Evolutionary conservation across 352 stramenopile species (phyloP), one percentile per base, ranked within the genome.

Genomic region (Phytophthora boehmeriae): DNA sequence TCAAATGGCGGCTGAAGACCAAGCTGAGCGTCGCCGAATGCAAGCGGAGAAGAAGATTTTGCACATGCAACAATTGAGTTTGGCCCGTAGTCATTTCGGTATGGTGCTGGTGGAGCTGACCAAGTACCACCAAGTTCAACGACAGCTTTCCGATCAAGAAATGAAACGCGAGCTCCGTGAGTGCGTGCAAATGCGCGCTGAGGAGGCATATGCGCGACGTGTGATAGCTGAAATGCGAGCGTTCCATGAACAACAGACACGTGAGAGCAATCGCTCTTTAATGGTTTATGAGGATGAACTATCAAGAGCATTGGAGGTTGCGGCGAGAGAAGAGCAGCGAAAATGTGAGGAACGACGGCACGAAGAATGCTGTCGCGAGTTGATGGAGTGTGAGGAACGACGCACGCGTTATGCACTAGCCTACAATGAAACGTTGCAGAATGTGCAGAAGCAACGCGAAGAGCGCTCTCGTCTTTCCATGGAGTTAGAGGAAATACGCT

Each of bases 271-370:
- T 42, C 59, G 68, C 11, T 14, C 27, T 0, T 46, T 17, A 0
- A 87, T 90, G 80, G n/a, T 27, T 2, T 10, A 10, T 0, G 80
- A 89, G 43, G 73, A 87, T 8, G 34, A 57, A 4, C 9, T 78
- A 10, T 45, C 59, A 16, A 20, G 14, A 8, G 54, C 23, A 1
- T 1, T 28, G 4, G 34, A 66, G 44, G 44, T 17, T 39, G 10
- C 48, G 9, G 36, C 66, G 23, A 45, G 54, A 43, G 16, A 38
- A 28, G 45, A 39, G 11, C 44, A 43, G 8, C 19, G 34, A 14
- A 34, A 58, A 45, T 4, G 9, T 27, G 11, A 56, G 34, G 59
- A 75, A 23, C 32, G 44, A 45, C 22, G 30, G 8, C 34, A 8
- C 2, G 56, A 75, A 14, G 25, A 52, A 34, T 10, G 30, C 0